phyloP scores from a whole-genome alignment of 1,284 basidiomycete species.

The Cryptococcus sp. region DNA sequence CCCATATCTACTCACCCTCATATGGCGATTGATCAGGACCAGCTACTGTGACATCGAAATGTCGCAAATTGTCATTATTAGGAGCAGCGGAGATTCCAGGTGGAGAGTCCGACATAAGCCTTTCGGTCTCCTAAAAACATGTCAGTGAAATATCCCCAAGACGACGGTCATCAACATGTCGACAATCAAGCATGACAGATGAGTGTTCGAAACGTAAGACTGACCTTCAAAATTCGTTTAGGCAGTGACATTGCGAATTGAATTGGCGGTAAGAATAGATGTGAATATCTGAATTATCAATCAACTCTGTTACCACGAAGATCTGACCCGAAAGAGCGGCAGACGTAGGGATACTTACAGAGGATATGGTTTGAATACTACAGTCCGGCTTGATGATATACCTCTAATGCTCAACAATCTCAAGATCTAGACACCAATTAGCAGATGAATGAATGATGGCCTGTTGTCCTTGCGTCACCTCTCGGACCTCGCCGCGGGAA shows the following conservation, averaged over 20 bases:
- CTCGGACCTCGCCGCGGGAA: no score
- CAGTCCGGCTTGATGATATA: no score
- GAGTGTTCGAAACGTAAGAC: slow-evolving; percentile 6
- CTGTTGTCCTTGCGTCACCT: no score
- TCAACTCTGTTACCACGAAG: background rate
- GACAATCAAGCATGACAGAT: background rate
- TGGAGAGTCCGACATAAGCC: slow-evolving; percentile 89
- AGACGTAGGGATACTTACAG: no score
- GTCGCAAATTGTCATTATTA: slow-evolving; percentile 95
- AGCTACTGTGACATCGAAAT: slow-evolving; percentile 96
- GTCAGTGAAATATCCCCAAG: background rate
- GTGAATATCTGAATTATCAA: background rate
- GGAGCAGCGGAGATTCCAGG: slow-evolving; percentile 90
- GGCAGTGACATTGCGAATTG: slow-evolving; percentile 31
- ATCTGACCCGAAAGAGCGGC: no score
- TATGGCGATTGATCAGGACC: slow-evolving; percentile 94
- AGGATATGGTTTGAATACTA: no score
- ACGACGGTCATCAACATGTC: no score
- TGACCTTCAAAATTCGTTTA: slow-evolving; percentile 49
- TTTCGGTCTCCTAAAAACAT: slow-evolving; percentile 81
- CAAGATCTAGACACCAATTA: no score
- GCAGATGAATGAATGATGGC: no score
- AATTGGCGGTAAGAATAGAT: background rate
- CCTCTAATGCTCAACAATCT: no score
- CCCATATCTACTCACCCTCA: slow-evolving; percentile 61